Percentiles rank a stretch among this genome's conserved stretches.
phyloP scores from a whole-genome alignment of 768 basidiomycete genomes.

The Daedaleopsis sinensis region DNA sequence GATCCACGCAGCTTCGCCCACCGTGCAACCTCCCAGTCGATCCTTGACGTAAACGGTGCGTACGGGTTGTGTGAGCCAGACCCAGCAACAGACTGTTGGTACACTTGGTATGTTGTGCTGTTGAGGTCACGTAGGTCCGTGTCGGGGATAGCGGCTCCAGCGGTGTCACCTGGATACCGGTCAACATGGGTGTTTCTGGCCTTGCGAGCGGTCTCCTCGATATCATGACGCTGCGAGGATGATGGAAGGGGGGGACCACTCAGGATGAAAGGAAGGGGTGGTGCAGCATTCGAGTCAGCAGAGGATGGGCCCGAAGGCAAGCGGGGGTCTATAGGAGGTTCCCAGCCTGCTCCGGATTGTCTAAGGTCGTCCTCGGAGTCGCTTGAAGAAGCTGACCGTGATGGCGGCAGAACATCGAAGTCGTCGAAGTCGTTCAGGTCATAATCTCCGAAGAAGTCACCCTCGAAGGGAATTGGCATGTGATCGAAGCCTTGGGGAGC shows the following conservation, averaged over 20 bases:
- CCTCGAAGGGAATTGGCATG: slow-evolving; percentile 14
- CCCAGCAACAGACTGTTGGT: not conserved
- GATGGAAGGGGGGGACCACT: no score
- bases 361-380: not conserved
- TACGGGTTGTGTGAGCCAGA: slow-evolving; percentile 4
- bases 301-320: no score
- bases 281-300: no score
- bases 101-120: not conserved
- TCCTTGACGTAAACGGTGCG: slow-evolving; percentile 38
- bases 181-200: not conserved
- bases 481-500: no score
- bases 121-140: not conserved
- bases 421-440: not conserved
- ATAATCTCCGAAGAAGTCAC: slow-evolving; percentile 20
- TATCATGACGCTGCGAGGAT: not conserved
- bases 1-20: slow-evolving; percentile 44
- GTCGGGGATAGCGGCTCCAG: not conserved
- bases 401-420: not conserved
- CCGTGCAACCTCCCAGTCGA: slow-evolving; percentile 45
- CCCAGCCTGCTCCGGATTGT: not conserved
- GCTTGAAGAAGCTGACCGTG: not conserved
- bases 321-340: no score
- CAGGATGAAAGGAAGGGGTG: no score
- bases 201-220: not conserved
- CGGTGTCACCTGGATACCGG: no score